Conservation (phyloP, 2,329 filamentous ascomycete genomes). For the Aspergillus fischeri region DNA sequence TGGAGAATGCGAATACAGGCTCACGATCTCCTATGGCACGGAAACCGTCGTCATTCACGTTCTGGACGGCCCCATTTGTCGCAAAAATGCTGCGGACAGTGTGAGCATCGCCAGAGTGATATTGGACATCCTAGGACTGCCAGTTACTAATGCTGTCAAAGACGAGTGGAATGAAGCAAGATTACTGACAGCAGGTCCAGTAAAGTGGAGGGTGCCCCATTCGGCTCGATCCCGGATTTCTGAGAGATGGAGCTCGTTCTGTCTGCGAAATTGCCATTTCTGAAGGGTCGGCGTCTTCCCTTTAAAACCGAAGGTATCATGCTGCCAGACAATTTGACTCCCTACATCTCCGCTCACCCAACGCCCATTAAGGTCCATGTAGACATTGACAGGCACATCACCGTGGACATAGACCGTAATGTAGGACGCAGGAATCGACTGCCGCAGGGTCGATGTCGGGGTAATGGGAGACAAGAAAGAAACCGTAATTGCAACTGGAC, state of each 20-base stretch:
- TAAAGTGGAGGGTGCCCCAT: constrained; percentile 79
- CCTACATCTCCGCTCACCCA: constrained; percentile 76
- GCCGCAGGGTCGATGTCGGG: constrained; percentile 72
- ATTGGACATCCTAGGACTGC: constrained; percentile 49
- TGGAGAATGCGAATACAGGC: constrained; percentile 76
- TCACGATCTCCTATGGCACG: constrained; percentile 71
- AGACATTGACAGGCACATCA: constrained; percentile 57
- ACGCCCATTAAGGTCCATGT: constrained; percentile 67
- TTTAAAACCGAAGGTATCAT: constrained; percentile 46
- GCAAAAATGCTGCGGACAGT: constrained; percentile 66
- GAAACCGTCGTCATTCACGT: constrained; percentile 63
- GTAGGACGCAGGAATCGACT: constrained; percentile 79
- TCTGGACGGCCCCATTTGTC: constrained; percentile 60
- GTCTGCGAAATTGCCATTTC: constrained; percentile 40
- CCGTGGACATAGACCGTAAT: constrained; percentile 67
- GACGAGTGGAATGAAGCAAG: neutral
- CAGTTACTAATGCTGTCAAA: constrained; percentile 10
- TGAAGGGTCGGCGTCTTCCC: constrained; percentile 39
- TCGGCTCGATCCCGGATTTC: constrained; percentile 71
- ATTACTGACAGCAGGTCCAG: constrained; percentile 55
- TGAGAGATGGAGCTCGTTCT: constrained; percentile 64
- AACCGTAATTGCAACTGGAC: constrained; percentile 52
- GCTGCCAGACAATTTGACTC: constrained; percentile 66
- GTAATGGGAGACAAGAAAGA: constrained; percentile 74
- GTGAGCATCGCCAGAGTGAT: constrained; percentile 68